Conservation (phyloP, 2,329 filamentous ascomycete species). For the Fusarium sp. region DNA sequence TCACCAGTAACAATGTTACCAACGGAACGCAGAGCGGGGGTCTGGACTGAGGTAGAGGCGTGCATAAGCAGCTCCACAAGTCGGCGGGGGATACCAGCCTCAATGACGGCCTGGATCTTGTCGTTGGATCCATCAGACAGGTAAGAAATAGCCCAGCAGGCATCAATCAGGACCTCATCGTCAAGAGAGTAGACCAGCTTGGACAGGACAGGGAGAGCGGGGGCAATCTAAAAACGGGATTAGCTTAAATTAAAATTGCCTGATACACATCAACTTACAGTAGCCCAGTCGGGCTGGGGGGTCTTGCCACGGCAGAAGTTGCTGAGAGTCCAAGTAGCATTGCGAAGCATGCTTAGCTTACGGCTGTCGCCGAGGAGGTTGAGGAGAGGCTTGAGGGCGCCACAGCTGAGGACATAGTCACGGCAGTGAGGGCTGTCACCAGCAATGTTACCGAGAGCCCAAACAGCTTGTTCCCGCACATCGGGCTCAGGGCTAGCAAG, state of each 20-base stretch:
- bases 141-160: slow-evolving; percentile 99
- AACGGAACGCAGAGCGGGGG: slow-evolving; percentile 94
- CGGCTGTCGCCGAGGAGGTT: slow-evolving; percentile 94
- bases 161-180: slow-evolving; percentile 98
- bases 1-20: slow-evolving; percentile 99
- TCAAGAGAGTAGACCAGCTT: slow-evolving; percentile 99
- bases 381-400: slow-evolving; percentile 91
- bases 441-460: slow-evolving; percentile 98
- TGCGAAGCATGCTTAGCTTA: slow-evolving; percentile 98
- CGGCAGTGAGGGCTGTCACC: slow-evolving; percentile 98
- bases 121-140: slow-evolving; percentile 98
- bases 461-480: slow-evolving; percentile 97
- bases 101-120: slow-evolving; percentile 99
- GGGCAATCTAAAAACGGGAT: slow-evolving; percentile 78
- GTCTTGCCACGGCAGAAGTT: slow-evolving; percentile 99
- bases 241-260: slow-evolving; percentile 16
- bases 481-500: slow-evolving; percentile 96
- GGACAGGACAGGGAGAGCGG: slow-evolving; percentile 92
- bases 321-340: slow-evolving; percentile 98
- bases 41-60: slow-evolving; percentile 97
- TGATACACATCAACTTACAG: slow-evolving; percentile 71
- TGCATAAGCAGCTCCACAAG: slow-evolving; percentile 98
- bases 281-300: slow-evolving; percentile 97
- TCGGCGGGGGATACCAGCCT: slow-evolving; percentile 95
- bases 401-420: slow-evolving; percentile 93